Base-by-base conservation (phyloP, 164 flowering plant species). In the Berberis vulgaris region DNA sequence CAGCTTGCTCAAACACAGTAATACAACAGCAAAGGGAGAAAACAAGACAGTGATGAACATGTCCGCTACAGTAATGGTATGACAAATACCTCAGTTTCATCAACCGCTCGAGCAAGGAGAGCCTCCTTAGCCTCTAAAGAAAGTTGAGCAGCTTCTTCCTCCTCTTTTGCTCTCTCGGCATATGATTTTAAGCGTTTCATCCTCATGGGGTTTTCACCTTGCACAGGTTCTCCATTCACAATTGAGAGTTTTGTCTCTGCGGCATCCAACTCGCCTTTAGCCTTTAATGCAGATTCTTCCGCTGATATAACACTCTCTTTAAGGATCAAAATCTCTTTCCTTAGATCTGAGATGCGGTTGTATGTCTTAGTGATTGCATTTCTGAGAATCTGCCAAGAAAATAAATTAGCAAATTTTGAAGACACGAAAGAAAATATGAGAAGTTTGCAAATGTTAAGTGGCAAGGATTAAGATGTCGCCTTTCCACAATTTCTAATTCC, bases 81-180 rank as follows among this genome's bases (percentile, higher is more conserved):
- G 26, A 26, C 26, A 26, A 38, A 50, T 79, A 94, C 99, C 96
- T 88, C 97, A 75, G 77, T 91, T 73, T 95, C 99, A 61, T 72
- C 79, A 38, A 76, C 66, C 6, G 99, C 99, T 64, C 96, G 84
- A 64, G 83, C 72, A 69, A 91, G 82, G 68, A 95, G 96, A 71
- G 97, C 97, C 67, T 85, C 93, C 73, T 95, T 95, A 50, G 96
- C 94, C 71, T 89, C 92, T 61, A 91, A 79, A 59, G 96, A 81
- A 41, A 89, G 97, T 13, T 80, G 84, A 26, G 74, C 62, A 49
- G 97, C 84, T 55, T 76, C 68, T 66, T 78, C 89, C 63, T 83
- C 85, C 70, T 87, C 91, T 65, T 82, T 82, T 52, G 90, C 76
- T 62, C 73, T 89, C 47, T 88, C 89, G 63, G 82, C 85, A 65